Percentiles rank a stretch among this genome's conserved stretches.
Evolutionary conservation across 768 basidiomycete species (phyloP).

Genomic region (Obba rivulosa): DNA sequence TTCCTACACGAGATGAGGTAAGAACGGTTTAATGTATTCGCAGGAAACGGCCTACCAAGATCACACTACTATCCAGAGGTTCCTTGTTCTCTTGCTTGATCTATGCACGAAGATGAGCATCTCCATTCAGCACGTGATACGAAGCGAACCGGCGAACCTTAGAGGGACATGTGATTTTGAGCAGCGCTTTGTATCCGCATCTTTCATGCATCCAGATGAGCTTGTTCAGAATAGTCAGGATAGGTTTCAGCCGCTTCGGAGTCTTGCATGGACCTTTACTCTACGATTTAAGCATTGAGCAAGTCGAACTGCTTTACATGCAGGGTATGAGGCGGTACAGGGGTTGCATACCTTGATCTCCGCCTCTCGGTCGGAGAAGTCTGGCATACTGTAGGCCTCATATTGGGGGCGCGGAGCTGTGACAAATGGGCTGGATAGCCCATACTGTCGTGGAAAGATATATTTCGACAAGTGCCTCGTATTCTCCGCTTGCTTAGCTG

Average conservation of each 20-base stretch:
- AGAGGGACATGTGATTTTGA: slow-evolving; percentile 66
- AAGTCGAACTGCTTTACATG: too few species aligned
- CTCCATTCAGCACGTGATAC: neutral
- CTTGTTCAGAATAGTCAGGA: slow-evolving; percentile 50
- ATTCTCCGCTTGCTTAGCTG: slow-evolving; percentile 39
- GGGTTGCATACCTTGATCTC: slow-evolving; percentile 61
- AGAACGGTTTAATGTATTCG: neutral
- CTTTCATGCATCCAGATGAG: slow-evolving; percentile 63
- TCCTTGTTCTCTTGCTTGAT: slow-evolving; percentile 33
- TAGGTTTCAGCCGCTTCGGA: slow-evolving; percentile 61
- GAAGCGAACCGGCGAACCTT: slow-evolving; percentile 45
- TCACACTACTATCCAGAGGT: slow-evolving; percentile 53
- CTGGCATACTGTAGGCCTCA: slow-evolving; percentile 33
- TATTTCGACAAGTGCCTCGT: slow-evolving; percentile 72
- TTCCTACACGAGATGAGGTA: slow-evolving; percentile 40
- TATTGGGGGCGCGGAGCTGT: slow-evolving; percentile 16
- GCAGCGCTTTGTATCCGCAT: slow-evolving; percentile 63
- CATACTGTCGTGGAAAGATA: slow-evolving; percentile 79
- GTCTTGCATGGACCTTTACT: slow-evolving; percentile 51
- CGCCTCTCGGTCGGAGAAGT: slow-evolving; percentile 56
- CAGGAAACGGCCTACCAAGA: slow-evolving; percentile 41
- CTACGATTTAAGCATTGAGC: slow-evolving; percentile 5
- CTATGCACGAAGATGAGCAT: slow-evolving; percentile 22
- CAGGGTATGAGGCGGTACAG: too few species aligned
- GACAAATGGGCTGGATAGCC: slow-evolving; percentile 55